These are phyloP conservation scores for Colletotrichum euphorbiae DNA, from an alignment of 2,329 filamentous ascomycete species.

Conservation along the genomic window DNA sequence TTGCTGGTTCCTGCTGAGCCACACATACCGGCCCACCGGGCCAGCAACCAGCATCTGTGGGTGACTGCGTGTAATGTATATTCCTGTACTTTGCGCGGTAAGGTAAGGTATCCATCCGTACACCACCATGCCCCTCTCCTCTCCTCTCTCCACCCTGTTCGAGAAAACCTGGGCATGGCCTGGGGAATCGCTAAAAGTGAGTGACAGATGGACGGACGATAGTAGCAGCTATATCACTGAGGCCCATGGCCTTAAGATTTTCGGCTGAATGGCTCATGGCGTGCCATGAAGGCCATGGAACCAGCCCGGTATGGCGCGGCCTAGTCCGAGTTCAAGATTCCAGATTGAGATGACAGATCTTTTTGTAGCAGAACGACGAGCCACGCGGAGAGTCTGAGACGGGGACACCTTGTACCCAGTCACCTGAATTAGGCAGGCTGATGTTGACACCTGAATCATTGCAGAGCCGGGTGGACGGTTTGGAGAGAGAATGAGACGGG, in stretches of 20 bases:
- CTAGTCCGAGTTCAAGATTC: conserved; percentile 44
- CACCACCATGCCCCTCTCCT: conserved; percentile 8
- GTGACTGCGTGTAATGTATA: conserved; percentile 29
- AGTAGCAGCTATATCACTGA: conserved; percentile 49
- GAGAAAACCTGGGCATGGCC: conserved; percentile 27
- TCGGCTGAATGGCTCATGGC: conserved; percentile 65
- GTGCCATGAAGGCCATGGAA: conserved; percentile 53
- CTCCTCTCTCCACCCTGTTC: conserved; percentile 39
- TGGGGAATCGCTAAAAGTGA: conserved; percentile 45
- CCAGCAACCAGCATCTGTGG: conserved; percentile 35
- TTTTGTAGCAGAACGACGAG: conserved; percentile 4
- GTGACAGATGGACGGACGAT: conserved; percentile 47
- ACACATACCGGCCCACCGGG: conserved; percentile 42
- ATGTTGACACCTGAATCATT: conserved; percentile 33
- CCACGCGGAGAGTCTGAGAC: conserved; percentile 44
- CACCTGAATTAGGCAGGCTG: conserved; percentile 27
- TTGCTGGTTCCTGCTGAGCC: conserved; percentile 48
- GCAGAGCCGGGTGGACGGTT: conserved; percentile 29
- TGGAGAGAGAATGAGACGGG: conserved; percentile 32
- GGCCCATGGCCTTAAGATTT: conserved; percentile 53
- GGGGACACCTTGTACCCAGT: conserved; percentile 39
- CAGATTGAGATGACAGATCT: conserved; percentile 37
- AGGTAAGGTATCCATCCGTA: neutral
- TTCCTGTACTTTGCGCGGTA: conserved; percentile 22
- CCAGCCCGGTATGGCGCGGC: conserved; percentile 43